A percentile compares a stretch with the other conserved stretches of the same genome.
phyloP scores from a whole-genome alignment of 768 basidiomycete species.

The Leccinellum rugosiceps region DNA sequence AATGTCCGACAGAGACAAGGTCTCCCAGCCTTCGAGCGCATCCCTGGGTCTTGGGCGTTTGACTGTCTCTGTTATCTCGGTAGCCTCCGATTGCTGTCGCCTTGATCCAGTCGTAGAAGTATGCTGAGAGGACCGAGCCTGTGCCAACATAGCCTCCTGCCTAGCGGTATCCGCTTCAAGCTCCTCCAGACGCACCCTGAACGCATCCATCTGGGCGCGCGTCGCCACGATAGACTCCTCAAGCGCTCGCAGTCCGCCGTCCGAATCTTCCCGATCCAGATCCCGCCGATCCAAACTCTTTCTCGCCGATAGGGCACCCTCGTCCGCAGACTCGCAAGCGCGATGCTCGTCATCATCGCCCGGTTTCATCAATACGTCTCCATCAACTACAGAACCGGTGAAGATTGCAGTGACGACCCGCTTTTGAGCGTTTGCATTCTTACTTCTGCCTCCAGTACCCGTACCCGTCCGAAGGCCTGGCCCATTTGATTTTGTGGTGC shows the following conservation, averaged over 20 bases:
- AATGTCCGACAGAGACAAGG: slow-evolving; percentile 8
- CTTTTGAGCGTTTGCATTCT: slow-evolving; percentile 8
- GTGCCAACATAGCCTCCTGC: slow-evolving; percentile 9
- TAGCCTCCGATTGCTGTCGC: slow-evolving; percentile 1
- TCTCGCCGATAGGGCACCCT: neutral
- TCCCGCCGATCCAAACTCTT: neutral
- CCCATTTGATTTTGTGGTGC: neutral
- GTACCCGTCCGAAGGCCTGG: neutral
- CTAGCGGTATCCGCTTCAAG: slow-evolving; percentile 23
- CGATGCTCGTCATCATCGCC: neutral
- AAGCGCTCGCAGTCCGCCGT: slow-evolving; percentile 13
- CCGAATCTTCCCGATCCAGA: slow-evolving; percentile 1
- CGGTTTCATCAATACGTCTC: neutral
- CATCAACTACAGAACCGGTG: slow-evolving; percentile 14
- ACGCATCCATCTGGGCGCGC: slow-evolving; percentile 23
- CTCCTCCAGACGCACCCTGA: slow-evolving; percentile 26
- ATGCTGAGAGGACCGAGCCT: neutral
- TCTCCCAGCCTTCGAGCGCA: neutral
- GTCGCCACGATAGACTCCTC: slow-evolving; percentile 25
- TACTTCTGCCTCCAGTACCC: slow-evolving; percentile 8
- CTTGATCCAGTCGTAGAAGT: neutral
- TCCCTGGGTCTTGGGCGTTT: neutral
- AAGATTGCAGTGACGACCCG: slow-evolving; percentile 32
- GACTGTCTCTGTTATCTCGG: neutral
- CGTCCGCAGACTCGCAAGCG: neutral